Evolutionary conservation across 2,329 filamentous ascomycete species (phyloP).

Genomic region (Penicillium sp.): DNA sequence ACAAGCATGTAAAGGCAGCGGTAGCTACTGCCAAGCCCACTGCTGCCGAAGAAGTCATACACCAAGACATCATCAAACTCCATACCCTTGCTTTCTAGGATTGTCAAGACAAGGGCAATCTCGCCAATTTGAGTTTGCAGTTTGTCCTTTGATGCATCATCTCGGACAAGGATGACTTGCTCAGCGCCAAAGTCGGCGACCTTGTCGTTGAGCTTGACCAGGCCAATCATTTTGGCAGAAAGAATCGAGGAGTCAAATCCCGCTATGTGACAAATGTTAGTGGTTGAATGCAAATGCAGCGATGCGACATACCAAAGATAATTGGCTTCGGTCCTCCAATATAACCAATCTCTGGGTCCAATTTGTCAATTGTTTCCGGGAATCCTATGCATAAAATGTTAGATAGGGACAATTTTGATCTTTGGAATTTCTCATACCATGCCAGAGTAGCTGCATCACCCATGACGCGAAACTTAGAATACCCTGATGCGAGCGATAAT

Average conservation of each 20-base stretch:
- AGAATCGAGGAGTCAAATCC: conserved; percentile 20
- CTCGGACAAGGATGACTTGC: conserved; percentile 36
- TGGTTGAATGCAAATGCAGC: background rate
- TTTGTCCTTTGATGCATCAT: conserved; percentile 26
- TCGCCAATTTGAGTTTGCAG: conserved; percentile 26
- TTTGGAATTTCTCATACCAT: conserved; percentile 3
- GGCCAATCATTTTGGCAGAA: conserved; percentile 23
- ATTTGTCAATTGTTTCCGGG: conserved; percentile 30
- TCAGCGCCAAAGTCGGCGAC: conserved; percentile 32
- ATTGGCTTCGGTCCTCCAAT: conserved; percentile 26
- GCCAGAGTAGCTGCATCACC: conserved; percentile 32
- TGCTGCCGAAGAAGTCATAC: conserved; percentile 30
- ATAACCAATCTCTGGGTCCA: conserved; percentile 30
- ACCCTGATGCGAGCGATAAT: conserved; percentile 37
- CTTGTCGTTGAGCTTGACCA: conserved; percentile 19
- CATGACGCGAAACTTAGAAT: conserved; percentile 33
- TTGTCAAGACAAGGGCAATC: conserved; percentile 31
- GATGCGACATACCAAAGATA: conserved; percentile 18
- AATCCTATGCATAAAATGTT: conserved; percentile 17
- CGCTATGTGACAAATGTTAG: conserved; percentile 8
- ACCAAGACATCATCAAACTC: conserved; percentile 38
- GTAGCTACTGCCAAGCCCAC: conserved; percentile 19
- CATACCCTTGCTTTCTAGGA: conserved; percentile 38
- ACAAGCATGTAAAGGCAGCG: conserved; percentile 20
- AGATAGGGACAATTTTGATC: background rate